Evolutionary conservation across 345 rosid species (phyloP).

Genomic region (Corchorus olitorius): DNA sequence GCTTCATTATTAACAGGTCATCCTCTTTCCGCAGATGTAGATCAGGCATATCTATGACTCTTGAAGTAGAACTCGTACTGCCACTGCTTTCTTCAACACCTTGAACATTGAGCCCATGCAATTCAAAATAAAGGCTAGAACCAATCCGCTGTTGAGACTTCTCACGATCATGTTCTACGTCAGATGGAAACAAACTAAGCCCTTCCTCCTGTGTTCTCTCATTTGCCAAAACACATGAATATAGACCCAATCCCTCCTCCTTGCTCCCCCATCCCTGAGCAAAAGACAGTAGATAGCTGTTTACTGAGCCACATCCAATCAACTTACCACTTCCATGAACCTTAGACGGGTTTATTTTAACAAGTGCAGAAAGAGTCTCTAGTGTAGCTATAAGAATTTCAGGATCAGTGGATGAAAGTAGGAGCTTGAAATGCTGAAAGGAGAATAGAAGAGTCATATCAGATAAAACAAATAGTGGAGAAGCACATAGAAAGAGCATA

Average conservation of each 20-base stretch:
- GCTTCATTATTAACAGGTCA: constrained; percentile 75
- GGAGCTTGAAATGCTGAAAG: constrained; percentile 88
- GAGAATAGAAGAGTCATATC: constrained; percentile 16
- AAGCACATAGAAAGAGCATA: not conserved
- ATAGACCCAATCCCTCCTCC: constrained; percentile 94
- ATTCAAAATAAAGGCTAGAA: constrained; percentile 85
- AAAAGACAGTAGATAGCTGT: constrained; percentile 77
- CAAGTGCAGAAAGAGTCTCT: constrained; percentile 87
- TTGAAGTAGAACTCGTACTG: constrained; percentile 39
- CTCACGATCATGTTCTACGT: constrained; percentile 53
- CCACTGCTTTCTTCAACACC: constrained; percentile 37
- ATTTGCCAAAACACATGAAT: constrained; percentile 86
- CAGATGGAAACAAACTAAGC: constrained; percentile 79
- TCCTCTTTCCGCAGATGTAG: constrained; percentile 85
- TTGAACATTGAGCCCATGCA: constrained; percentile 62
- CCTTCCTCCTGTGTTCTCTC: constrained; percentile 87
- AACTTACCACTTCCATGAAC: constrained; percentile 83
- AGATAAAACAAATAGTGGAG: constrained; percentile 15
- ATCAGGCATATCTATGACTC: constrained; percentile 73
- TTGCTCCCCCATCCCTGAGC: constrained; percentile 99
- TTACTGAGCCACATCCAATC: constrained; percentile 85
- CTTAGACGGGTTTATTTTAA: constrained; percentile 86
- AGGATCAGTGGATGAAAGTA: constrained; percentile 93
- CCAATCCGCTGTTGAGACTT: constrained; percentile 75
- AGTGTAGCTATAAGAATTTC: constrained; percentile 85